Conservation (phyloP, 2,329 filamentous ascomycete genomes). For the Colletotrichum coccodes region DNA sequence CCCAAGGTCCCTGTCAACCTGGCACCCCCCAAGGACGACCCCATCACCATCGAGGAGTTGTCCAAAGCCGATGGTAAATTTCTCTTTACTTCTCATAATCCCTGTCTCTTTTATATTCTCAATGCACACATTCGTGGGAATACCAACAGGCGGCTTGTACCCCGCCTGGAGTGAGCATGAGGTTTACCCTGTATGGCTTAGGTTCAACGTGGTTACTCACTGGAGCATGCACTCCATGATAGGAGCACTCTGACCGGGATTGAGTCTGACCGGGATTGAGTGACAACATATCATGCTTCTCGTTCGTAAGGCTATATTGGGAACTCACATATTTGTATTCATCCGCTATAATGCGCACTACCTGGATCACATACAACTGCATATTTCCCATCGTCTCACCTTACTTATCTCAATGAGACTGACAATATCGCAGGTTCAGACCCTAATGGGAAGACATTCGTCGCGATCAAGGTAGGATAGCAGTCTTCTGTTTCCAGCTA, state of each 20-base stretch:
- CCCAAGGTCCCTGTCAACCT: constrained; percentile 82
- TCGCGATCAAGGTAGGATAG: constrained; percentile 72
- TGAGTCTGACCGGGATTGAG: neutral
- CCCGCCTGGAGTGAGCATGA: neutral
- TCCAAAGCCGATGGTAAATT: constrained; percentile 82
- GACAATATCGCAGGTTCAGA: constrained; percentile 19
- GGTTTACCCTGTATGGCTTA: neutral
- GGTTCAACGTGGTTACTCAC: too few species aligned
- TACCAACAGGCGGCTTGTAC: neutral
- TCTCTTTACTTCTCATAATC: neutral
- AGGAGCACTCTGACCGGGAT: neutral
- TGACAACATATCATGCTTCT: too few species aligned
- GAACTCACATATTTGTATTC: neutral
- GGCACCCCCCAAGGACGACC: constrained; percentile 86
- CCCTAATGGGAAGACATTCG: constrained; percentile 53
- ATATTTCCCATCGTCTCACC: neutral
- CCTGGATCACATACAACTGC: neutral
- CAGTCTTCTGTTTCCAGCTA: neutral
- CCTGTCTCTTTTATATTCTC: neutral
- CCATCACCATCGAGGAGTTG: constrained; percentile 83
- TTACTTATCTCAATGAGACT: neutral
- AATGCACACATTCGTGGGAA: neutral
- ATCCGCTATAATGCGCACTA: neutral
- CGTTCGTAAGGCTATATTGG: neutral
- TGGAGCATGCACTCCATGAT: neutral